These are phyloP conservation scores for Pseudevernia furfuracea DNA, from an alignment of 495 filamentous ascomycete species.

Conservation along the genomic window DNA sequence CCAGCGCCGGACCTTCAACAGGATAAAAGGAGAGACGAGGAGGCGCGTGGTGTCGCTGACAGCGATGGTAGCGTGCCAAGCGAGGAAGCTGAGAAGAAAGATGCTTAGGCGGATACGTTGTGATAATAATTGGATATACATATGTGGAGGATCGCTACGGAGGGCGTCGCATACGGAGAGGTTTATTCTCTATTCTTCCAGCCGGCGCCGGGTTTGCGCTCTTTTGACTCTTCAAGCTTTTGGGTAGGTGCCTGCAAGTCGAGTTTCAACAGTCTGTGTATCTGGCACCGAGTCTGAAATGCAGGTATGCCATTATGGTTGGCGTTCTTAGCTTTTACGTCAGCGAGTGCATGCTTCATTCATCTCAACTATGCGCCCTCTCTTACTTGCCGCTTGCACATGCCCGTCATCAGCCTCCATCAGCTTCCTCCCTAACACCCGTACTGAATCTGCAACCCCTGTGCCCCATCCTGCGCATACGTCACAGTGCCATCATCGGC, in stretches of 20 bases:
- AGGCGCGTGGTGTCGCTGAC: constrained; percentile 4
- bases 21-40: constrained; percentile 4
- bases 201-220: not conserved
- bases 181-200: too few species aligned
- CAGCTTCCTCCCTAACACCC: not conserved
- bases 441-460: not conserved
- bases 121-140: not conserved
- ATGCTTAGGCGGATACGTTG: not conserved
- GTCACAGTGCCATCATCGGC: not conserved
- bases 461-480: not conserved
- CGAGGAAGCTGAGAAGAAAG: not conserved
- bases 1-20: constrained; percentile 13
- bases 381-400: too few species aligned
- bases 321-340: too few species aligned
- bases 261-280: not conserved
- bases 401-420: too few species aligned
- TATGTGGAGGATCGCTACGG: too few species aligned
- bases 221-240: not conserved
- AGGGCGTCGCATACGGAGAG: too few species aligned
- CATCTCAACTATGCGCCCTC: too few species aligned
- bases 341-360: too few species aligned
- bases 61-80: not conserved
- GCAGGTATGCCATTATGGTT: not conserved
- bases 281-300: not conserved
- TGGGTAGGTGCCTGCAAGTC: too few species aligned